A percentile compares a stretch with the other conserved stretches of the same genome.
These are phyloP conservation scores for Zizania latifolia DNA, from an alignment of 176 grass and related monocot species.

Conservation along the genomic window DNA sequence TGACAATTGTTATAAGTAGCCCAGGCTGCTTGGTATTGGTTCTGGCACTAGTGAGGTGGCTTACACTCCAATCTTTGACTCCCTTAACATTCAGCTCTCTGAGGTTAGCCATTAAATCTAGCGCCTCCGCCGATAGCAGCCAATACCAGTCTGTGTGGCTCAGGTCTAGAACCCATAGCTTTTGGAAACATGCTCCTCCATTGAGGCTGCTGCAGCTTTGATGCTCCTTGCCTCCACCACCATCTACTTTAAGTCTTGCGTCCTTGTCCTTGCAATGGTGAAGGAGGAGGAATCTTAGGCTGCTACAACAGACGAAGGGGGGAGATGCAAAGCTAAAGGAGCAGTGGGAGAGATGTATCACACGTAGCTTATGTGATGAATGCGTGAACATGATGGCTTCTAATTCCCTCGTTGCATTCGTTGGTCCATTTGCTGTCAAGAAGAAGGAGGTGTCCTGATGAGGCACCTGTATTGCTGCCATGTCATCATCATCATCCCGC, in stretches of 20 bases:
- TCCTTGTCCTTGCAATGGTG: neutral
- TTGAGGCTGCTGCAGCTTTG: too few species aligned
- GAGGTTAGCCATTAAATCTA: neutral
- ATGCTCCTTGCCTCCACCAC: too few species aligned
- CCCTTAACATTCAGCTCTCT: neutral
- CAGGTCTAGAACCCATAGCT: neutral
- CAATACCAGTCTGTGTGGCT: neutral
- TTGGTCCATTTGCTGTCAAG: neutral
- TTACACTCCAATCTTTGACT: neutral
- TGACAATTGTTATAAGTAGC: too few species aligned
- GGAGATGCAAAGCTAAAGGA: conserved; percentile 18
- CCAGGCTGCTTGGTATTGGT: too few species aligned
- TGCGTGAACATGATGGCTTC: neutral
- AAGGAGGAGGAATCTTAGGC: conserved; percentile 5
- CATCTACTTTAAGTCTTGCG: too few species aligned
- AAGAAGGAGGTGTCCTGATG: neutral
- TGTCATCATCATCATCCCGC: neutral
- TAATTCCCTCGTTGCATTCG: neutral
- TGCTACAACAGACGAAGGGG: neutral
- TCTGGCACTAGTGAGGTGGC: too few species aligned
- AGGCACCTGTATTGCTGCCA: accelerated
- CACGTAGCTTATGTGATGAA: neutral
- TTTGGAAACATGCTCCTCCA: too few species aligned
- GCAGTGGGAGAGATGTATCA: neutral
- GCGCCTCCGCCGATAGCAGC: neutral